Conservation (phyloP, 2,329 filamentous ascomycete genomes). For the Pseudogymnoascus sp. region DNA sequence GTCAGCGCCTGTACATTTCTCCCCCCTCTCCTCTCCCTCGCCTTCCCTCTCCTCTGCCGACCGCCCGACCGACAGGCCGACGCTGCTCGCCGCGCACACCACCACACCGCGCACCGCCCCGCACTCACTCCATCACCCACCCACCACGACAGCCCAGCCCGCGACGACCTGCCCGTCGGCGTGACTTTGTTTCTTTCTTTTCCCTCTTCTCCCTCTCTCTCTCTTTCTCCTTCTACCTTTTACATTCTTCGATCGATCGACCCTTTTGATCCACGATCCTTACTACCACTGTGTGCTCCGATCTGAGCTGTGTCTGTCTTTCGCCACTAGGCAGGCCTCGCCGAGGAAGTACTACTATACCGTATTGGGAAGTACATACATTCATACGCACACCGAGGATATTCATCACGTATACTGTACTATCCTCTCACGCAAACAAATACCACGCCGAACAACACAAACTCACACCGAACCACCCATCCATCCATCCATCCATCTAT, state of each 20-base stretch:
- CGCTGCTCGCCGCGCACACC: background rate
- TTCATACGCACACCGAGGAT: background rate
- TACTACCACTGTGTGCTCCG: background rate
- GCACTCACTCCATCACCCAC: background rate
- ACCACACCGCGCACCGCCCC: background rate
- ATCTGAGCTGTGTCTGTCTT: background rate
- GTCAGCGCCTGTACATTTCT: no score
- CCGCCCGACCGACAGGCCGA: background rate
- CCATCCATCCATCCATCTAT: background rate
- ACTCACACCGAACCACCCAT: background rate
- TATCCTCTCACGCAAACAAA: background rate
- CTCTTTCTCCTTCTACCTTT: background rate
- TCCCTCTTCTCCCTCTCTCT: background rate
- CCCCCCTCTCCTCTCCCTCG: background rate
- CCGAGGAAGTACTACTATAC: background rate
- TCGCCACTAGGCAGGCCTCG: background rate
- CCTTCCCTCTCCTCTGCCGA: background rate
- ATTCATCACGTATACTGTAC: no score
- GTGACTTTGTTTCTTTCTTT: background rate
- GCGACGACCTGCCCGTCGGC: background rate
- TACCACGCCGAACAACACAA: background rate
- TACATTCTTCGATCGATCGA: background rate
- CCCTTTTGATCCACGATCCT: background rate
- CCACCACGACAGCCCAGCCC: background rate
- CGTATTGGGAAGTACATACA: background rate